Evolutionary conservation across 495 filamentous ascomycete species (phyloP).

Genomic region (Aspergillus affinis): DNA sequence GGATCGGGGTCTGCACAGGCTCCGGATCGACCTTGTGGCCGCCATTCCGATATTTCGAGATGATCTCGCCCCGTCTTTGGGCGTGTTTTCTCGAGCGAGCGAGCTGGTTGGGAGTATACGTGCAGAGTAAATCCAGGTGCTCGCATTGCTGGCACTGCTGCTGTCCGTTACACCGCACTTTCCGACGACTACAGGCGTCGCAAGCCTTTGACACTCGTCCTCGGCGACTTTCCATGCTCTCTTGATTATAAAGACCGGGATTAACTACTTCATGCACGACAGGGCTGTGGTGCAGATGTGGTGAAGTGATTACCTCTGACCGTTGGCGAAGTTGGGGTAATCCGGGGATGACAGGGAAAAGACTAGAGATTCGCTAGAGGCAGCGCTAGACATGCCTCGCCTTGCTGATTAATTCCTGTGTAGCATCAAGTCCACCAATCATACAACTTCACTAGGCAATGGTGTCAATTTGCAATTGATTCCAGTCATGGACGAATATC

Average conservation of each 20-base stretch:
- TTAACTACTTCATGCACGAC: too few relatives aligned
- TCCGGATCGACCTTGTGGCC: background rate
- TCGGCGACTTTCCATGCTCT: background rate
- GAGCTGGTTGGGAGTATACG: slow-evolving; percentile 20
- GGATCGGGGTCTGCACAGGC: background rate
- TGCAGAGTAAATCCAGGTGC: slow-evolving; percentile 29
- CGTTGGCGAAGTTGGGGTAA: background rate
- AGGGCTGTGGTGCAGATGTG: background rate
- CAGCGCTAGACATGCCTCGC: background rate
- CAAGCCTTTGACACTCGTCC: slow-evolving; percentile 1
- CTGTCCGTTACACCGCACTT: slow-evolving; percentile 5
- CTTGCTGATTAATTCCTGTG: background rate
- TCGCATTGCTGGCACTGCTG: slow-evolving; percentile 34
- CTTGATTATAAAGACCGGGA: too few relatives aligned
- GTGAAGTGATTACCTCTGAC: background rate
- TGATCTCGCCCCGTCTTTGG: slow-evolving; percentile 24
- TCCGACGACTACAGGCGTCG: slow-evolving; percentile 4
- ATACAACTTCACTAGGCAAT: background rate
- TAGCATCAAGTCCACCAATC: background rate
- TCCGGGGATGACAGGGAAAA: background rate
- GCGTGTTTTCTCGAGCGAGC: slow-evolving; percentile 25
- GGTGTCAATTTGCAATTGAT: too few relatives aligned
- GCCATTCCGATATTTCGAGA: slow-evolving; percentile 21
- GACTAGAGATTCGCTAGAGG: background rate
- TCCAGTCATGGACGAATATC: too few relatives aligned